Evolutionary conservation across 1,284 basidiomycete species (phyloP), one percentile per base, ranked within the genome.

Genomic region (Rhodotorula sp.): DNA sequence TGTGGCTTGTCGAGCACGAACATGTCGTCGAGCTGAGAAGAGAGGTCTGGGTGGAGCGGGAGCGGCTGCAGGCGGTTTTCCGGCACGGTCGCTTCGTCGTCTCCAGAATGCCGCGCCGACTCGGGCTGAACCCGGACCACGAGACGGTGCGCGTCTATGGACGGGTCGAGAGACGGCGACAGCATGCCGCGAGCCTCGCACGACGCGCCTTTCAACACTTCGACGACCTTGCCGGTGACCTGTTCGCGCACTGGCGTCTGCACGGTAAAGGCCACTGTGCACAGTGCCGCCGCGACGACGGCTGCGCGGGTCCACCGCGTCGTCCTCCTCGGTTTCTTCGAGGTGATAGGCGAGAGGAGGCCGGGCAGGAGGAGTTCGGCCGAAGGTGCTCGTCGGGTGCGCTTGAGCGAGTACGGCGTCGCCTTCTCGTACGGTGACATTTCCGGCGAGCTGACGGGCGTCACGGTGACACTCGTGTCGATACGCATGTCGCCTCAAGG

Each of bases 31-130:
- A 26, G 39, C 43, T 58, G 43, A 14, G 46, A 26, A 1, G 71
- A 56, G 10, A 73, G 51, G 23, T 16, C 14, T 0, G 71, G 68
- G 49, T 73, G 68, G 21, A 73, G 57, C 2, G 68, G 3, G 18
- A 39, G 26, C 2, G 58, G 6, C 14, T 65, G 68, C 43, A 69
- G n/a, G 10, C 68, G 67, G 46, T 73, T 73, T 5, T 73, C 71
- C 21, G 65, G 62, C 3, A 49, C 39, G 10, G 39, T 59, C 3
- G 54, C 54, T 0, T 16, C 12, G 20, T 51, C 20, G 54, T 29
- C 48, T 60, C 10, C 10, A 15, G 1, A 5, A 7, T 20, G 56
- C 6, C 16, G 58, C 58, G 43, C 16, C 23, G 47, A 10, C 18
- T 7, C 16, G 1, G 71, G 62, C 1, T 46, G 62, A 1, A 73